Evolutionary conservation across 2,329 filamentous ascomycete species (phyloP).

Genomic region (Lasiodiplodia gonubiensis): DNA sequence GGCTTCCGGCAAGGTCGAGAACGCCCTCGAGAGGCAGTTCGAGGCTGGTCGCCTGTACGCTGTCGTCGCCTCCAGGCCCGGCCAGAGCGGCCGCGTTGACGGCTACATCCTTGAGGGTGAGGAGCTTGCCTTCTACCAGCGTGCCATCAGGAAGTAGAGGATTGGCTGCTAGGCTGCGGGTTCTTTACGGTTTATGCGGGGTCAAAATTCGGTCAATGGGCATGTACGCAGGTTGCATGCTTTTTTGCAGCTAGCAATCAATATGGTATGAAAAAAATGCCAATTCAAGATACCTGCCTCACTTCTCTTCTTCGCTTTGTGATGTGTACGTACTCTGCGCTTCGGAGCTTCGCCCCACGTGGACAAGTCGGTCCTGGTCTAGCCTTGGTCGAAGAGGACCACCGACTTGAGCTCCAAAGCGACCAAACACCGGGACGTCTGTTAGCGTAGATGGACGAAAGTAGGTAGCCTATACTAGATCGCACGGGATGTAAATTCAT

Average conservation of each 20-base stretch:
- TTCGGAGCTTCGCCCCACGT: no score
- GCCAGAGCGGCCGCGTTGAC: conserved; percentile 95
- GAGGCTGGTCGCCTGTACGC: conserved; percentile 98
- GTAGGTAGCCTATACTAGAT: no score
- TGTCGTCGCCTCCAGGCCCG: conserved; percentile 88
- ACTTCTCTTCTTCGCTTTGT: neutral
- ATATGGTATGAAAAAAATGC: conserved; percentile 27
- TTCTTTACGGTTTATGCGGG: conserved; percentile 49
- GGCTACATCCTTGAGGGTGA: conserved; percentile 99
- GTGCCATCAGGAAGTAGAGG: conserved; percentile 96
- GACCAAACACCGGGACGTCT: no score
- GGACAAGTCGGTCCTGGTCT: no score
- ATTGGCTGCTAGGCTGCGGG: conserved; percentile 40
- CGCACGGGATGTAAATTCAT: no score
- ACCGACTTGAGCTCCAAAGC: no score
- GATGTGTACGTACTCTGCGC: neutral
- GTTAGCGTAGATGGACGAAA: no score
- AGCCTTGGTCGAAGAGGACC: no score
- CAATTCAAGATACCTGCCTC: conserved; percentile 22
- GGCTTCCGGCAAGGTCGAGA: conserved; percentile 88
- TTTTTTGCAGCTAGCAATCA: conserved; percentile 25
- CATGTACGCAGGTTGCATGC: conserved; percentile 27
- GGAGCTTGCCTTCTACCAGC: conserved; percentile 99
- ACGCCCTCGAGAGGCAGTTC: conserved; percentile 95
- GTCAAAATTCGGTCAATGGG: conserved; percentile 41